Conservation (phyloP, 108 stramenopile species). For the Cyclotella kingstonii region DNA sequence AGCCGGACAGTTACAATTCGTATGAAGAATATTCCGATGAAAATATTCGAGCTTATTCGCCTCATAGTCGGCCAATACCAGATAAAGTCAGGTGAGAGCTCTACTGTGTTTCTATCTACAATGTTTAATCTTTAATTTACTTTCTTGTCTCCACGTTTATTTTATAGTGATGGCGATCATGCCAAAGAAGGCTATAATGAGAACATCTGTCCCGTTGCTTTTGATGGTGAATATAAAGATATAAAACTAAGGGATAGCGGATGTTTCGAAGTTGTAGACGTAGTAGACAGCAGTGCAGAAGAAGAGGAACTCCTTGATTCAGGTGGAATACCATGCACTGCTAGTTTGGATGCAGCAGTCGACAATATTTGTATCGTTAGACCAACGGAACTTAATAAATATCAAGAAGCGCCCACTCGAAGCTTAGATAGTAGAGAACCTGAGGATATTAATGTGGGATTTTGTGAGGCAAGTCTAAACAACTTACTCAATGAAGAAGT, state of each 20-base stretch:
- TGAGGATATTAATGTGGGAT: too few species aligned
- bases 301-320: constrained; percentile 7
- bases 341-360: too few species aligned
- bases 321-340: background rate
- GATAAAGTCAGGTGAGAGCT: constrained; percentile 34
- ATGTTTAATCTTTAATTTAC: background rate
- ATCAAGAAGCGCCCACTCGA: too few species aligned
- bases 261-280: constrained; percentile 20
- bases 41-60: constrained; percentile 2
- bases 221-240: constrained; percentile 26
- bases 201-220: constrained; percentile 29
- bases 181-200: constrained; percentile 37
- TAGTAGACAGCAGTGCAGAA: constrained; percentile 11
- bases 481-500: too few species aligned
- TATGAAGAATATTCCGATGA: constrained; percentile 13
- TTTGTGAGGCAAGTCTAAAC: too few species aligned
- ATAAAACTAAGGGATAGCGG: constrained; percentile 18
- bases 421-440: too few species aligned
- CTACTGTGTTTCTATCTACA: background rate
- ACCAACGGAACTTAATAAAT: too few species aligned
- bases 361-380: too few species aligned
- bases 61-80: constrained; percentile 13
- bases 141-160: background rate
- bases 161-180: constrained; percentile 41
- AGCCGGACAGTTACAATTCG: background rate